phyloP scores from a whole-genome alignment of 148 eudicot genomes.

The Rhododendron simsii region DNA sequence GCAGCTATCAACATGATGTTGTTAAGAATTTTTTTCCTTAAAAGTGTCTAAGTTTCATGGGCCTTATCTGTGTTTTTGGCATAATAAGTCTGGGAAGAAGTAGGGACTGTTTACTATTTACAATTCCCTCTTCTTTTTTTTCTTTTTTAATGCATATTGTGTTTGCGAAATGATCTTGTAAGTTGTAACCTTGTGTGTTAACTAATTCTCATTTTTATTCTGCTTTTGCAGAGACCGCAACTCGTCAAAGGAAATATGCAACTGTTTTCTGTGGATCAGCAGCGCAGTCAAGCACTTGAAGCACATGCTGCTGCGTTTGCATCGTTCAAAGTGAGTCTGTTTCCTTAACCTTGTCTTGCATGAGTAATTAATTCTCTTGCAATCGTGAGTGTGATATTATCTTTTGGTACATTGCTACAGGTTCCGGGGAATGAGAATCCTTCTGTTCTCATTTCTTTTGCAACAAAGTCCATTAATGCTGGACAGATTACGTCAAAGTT shows the following conservation, averaged over 20 bases:
- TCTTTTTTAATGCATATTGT: neutral
- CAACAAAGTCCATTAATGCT: slow-evolving; percentile 84
- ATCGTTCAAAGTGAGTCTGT: slow-evolving; percentile 50
- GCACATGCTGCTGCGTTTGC: slow-evolving; percentile 99
- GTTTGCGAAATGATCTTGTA: neutral
- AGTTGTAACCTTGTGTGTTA: neutral
- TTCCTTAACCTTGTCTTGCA: slow-evolving; percentile 5
- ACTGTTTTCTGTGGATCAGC: slow-evolving; percentile 92
- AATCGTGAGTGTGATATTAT: neutral
- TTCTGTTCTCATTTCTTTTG: slow-evolving; percentile 85
- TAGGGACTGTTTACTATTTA: neutral
- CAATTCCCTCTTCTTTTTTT: neutral
- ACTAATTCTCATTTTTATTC: neutral
- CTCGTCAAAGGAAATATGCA: slow-evolving; percentile 98
- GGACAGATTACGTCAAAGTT: slow-evolving; percentile 83
- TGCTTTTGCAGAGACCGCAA: slow-evolving; percentile 65
- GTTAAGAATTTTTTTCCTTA: neutral
- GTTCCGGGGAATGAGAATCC: slow-evolving; percentile 89
- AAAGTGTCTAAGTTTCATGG: neutral
- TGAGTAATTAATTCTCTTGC: neutral
- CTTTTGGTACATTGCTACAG: slow-evolving; percentile 25
- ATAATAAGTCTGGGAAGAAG: neutral
- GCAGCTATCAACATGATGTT: neutral
- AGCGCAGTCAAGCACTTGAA: slow-evolving; percentile 99
- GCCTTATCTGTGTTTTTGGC: neutral